Evolutionary conservation across 495 filamentous ascomycete genomes (phyloP), one percentile per base, ranked within the genome.

Genomic region (Tuber borchii): DNA sequence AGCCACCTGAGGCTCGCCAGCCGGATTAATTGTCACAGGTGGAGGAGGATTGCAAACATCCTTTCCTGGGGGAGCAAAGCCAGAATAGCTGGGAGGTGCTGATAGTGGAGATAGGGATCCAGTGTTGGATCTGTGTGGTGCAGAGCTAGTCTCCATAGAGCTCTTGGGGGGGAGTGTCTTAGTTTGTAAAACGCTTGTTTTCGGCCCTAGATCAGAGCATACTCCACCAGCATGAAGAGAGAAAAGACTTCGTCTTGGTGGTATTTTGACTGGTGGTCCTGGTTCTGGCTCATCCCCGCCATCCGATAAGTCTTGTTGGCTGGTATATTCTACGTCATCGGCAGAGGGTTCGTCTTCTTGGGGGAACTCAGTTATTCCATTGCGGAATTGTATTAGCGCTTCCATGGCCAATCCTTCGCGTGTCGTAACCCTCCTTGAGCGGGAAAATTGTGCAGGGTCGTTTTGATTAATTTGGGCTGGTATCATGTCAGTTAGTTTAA

Each of bases 341-440:
- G 12, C 26, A 2, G 26, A 31, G 56, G 56, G 5, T 65, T 65
- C 56, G 56, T 2, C 26, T 12, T 65, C 56, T 65, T 12, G 56
- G 26, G 26, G 17, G 34, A 65, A 17, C 5, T 65, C 56, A 34
- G 56, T 65, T 65, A 34, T 26, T 34, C 56, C 56, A 65, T 34
- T 31, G 56, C 56, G 26, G 56, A 65, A 65, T 34, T 65, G 56
- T 34, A 34, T 5, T 12, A 65, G 56, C 14, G 56, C 56, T 9
- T 79, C 77, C 70, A 79, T 71, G 39, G 77, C 78, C 77, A 70
- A 75, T 56, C 68, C 71, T 76, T 79, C 78, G 51, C 78, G 78
- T 34, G 77, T 79, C 19, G 78, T 79, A 31, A 79, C 70, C 71
- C 77, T 73, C 65, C 78, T 79, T 39, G 78, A 40, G 22, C 76